A percentile compares a stretch with the other conserved stretches of the same genome.
phyloP scores from a whole-genome alignment of 768 basidiomycete genomes.

The Aureoboletus auriporus region DNA sequence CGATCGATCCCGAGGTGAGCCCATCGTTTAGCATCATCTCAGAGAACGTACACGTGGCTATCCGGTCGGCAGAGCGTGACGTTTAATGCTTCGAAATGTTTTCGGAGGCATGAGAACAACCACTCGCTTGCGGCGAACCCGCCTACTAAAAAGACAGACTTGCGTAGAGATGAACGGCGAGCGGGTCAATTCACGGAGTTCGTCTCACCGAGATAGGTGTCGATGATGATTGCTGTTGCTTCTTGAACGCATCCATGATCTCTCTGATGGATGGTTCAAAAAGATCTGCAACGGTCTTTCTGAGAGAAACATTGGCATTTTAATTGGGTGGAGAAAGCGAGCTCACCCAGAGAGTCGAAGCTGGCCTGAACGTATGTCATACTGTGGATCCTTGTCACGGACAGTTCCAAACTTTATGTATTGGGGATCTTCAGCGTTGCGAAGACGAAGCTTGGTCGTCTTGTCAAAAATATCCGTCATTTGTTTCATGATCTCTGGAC shows the following conservation, averaged over 20 bases:
- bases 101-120: constrained; percentile 41
- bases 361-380: constrained; percentile 37
- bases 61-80: constrained; percentile 48
- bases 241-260: constrained; percentile 33
- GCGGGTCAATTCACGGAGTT: not conserved
- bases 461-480: constrained; percentile 39
- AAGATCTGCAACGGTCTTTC: constrained; percentile 36
- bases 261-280: constrained; percentile 42
- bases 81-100: constrained; percentile 34
- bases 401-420: constrained; percentile 41
- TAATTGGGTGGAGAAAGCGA: not conserved
- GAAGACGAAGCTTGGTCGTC: constrained; percentile 43
- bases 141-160: constrained; percentile 49
- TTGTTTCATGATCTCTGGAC: constrained; percentile 30
- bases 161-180: not conserved
- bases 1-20: constrained; percentile 15
- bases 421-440: constrained; percentile 32
- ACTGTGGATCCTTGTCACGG: constrained; percentile 35
- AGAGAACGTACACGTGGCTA: constrained; percentile 45
- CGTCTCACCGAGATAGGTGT: constrained; percentile 31
- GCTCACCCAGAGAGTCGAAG: constrained; percentile 36
- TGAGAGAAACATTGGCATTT: constrained; percentile 10
- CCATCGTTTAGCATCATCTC: not conserved
- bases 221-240: constrained; percentile 29
- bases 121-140: constrained; percentile 51